Conservation (phyloP, 768 basidiomycete genomes). For the Rhodotorula paludigena region DNA sequence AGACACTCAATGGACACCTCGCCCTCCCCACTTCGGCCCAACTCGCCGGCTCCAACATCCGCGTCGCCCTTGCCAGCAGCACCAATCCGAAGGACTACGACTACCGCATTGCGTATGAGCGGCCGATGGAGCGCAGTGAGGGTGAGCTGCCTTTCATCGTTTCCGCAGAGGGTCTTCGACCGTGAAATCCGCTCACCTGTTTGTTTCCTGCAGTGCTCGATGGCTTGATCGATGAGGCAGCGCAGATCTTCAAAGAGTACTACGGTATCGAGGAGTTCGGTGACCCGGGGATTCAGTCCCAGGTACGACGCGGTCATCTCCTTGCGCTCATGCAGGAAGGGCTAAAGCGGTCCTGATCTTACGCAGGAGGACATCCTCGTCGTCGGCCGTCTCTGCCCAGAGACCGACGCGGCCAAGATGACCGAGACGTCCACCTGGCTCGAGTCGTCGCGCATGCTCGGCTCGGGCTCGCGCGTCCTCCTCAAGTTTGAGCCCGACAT, state of each 20-base stretch:
- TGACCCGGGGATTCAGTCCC: conserved; percentile 57
- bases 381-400: conserved; percentile 69
- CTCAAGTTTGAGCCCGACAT: conserved; percentile 65
- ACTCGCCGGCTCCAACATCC: conserved; percentile 26
- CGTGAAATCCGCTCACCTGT: background rate
- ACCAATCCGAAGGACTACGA: conserved; percentile 52
- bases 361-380: conserved; percentile 58
- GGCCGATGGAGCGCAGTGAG: conserved; percentile 74
- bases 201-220: conserved; percentile 61
- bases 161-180: background rate
- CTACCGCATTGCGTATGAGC: conserved; percentile 91
- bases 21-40: conserved; percentile 29
- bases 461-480: conserved; percentile 59
- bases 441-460: conserved; percentile 75
- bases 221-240: conserved; percentile 78
- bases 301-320: conserved; percentile 7
- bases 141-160: conserved; percentile 50
- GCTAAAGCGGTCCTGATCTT: too few relatives aligned
- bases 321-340: too few relatives aligned
- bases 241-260: conserved; percentile 63
- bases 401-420: conserved; percentile 57
- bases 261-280: conserved; percentile 65
- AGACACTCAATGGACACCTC: conserved; percentile 49
- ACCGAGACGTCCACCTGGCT: conserved; percentile 68
- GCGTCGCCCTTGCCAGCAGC: conserved; percentile 44